Base-by-base conservation (phyloP, 805 yeast genomes). In the Spathaspora gorwiae region DNA sequence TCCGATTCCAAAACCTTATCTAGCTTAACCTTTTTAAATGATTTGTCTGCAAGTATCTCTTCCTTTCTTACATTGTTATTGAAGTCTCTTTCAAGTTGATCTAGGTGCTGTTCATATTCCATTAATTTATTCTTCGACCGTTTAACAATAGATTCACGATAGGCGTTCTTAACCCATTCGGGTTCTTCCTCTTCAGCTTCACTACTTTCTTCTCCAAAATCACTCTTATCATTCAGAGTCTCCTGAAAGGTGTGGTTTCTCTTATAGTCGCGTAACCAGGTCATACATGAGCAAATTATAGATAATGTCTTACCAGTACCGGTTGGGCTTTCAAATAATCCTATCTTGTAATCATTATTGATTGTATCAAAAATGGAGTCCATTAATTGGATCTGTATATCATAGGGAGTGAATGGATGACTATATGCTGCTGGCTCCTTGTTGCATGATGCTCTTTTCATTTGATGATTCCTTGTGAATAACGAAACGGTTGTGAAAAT, bases 301-400 rank as follows among this genome's bases (percentile, higher is more conserved):
- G 96, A 88, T 2, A 92, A 67, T 0, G 97, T 90, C 62, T 90
- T 90, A 2, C 98, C 97, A 1, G 90, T 87, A 6, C 98, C 98
- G 0, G 98, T 90, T 0, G 98, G 98, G 46, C 94, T 84, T 60
- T 90, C 97, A 56, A 90, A 83, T 1, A 90, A 71, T 0, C 95
- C 96, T 2, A 90, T 70, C 57, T 85, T 87, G 54, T 72, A 76
- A 9, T 72, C 69, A 14, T 52, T 52, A 5, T 71, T 69, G 13
- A 90, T 69, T 1, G 87, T 74, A 24, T 76, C 76, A 54, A 85
- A 85, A n/a, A 92, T 73, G 15, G 82, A 77, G 29, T 70, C 66
- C 97, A 90, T 90, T 52, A 90, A 75, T 47, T 83, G 77, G 19
- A 75, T 37, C 60, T 90, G 98, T 49, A 90, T 89, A 26, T 70